Conservation (phyloP, 805 yeast species). For the Wickerhamomyces kurtzmanii region DNA sequence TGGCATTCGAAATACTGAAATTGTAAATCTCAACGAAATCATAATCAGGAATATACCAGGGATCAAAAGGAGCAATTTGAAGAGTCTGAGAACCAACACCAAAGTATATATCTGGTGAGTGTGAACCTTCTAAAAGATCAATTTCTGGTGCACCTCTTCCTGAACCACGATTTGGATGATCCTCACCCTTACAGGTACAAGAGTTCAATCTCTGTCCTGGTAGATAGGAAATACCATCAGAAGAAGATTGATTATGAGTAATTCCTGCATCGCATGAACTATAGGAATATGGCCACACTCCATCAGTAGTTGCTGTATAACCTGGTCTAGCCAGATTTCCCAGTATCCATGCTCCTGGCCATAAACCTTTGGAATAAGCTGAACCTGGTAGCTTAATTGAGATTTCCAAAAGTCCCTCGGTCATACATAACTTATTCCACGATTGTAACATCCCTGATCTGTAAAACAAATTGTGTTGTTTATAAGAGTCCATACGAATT, state of each 20-base stretch:
- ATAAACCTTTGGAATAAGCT: slow-evolving; percentile 31
- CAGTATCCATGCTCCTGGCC: slow-evolving; percentile 44
- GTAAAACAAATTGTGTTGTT: slow-evolving; percentile 33
- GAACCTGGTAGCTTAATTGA: slow-evolving; percentile 32
- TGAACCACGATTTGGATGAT: slow-evolving; percentile 35
- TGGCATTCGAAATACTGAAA: slow-evolving; percentile 29
- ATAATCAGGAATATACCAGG: slow-evolving; percentile 44
- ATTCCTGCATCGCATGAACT: slow-evolving; percentile 40
- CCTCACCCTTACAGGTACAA: slow-evolving; percentile 35
- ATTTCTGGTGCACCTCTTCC: slow-evolving; percentile 45
- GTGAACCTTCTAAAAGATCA: slow-evolving; percentile 37
- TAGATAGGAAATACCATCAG: slow-evolving; percentile 35
- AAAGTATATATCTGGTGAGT: slow-evolving; percentile 18
- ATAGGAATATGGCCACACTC: slow-evolving; percentile 42
- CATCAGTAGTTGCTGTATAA: slow-evolving; percentile 34
- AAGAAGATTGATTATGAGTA: slow-evolving; percentile 36
- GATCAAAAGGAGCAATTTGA: slow-evolving; percentile 42
- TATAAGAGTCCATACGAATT: slow-evolving; percentile 29
- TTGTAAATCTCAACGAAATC: slow-evolving; percentile 33
- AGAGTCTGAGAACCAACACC: slow-evolving; percentile 41
- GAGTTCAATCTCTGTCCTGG: slow-evolving; percentile 34
- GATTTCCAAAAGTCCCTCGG: slow-evolving; percentile 32
- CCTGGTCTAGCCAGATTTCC: slow-evolving; percentile 43
- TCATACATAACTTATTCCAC: slow-evolving; percentile 37
- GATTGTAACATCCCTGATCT: slow-evolving; percentile 38